Percentiles rank a stretch among this genome's conserved stretches.
Conservation (phyloP, 2,329 filamentous ascomycete species). For the Alternaria tenuissima region DNA sequence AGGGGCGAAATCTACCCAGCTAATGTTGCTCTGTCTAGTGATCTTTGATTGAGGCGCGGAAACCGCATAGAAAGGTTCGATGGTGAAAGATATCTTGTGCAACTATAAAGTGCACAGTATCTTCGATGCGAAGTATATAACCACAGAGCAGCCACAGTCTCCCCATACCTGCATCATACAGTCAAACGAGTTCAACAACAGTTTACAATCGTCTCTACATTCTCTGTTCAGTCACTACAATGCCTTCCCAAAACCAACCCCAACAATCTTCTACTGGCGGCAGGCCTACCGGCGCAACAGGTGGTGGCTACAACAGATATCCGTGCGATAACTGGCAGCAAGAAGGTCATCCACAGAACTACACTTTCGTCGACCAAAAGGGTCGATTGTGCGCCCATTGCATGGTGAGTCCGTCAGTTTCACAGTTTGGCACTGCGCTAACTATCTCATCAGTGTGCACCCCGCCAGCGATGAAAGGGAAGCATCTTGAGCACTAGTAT, state of each 20-base stretch:
- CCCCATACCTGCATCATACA: background rate
- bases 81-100: constrained; percentile 20
- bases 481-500: background rate
- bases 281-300: constrained; percentile 35
- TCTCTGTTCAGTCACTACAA: constrained; percentile 9
- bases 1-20: constrained; percentile 23
- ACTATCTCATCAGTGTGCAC: constrained; percentile 32
- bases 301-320: constrained; percentile 32
- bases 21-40: constrained; percentile 21
- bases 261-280: constrained; percentile 28
- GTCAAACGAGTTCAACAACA: background rate
- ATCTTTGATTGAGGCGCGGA: constrained; percentile 30
- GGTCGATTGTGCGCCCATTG: constrained; percentile 33
- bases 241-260: constrained; percentile 24
- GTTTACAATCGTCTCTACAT: background rate
- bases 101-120: constrained; percentile 25
- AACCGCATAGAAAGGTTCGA: constrained; percentile 21
- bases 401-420: constrained; percentile 29
- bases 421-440: constrained; percentile 25
- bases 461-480: constrained; percentile 23
- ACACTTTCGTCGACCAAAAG: constrained; percentile 29
- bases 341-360: constrained; percentile 31
- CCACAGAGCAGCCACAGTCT: constrained; percentile 7
- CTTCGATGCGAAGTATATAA: constrained; percentile 14
- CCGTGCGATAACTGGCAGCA: constrained; percentile 30